Evolutionary conservation across 2,329 filamentous ascomycete species (phyloP), one percentile per base, ranked within the genome.

Genomic region (Fusarium pilosicola): DNA sequence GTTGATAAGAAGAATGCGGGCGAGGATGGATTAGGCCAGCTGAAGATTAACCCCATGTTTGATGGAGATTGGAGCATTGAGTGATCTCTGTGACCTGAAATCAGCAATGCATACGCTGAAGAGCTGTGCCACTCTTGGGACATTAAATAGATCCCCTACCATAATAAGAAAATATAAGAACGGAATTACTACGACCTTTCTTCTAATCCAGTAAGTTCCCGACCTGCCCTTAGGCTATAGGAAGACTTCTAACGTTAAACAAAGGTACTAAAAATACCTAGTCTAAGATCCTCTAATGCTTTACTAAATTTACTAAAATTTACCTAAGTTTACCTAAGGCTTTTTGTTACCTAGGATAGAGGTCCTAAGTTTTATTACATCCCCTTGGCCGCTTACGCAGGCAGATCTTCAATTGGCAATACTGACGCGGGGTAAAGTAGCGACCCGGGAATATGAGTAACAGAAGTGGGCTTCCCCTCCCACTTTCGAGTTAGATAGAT

Each of bases 391-490:
- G 4, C n/a, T 39, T 13, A 26, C 7, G 17, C 18, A 28, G 7
- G 36, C 4, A 28, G 24, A 49, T 58, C 41, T 1, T 11, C 34
- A 55, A 18, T 17, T 5, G 18, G n/a, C 2, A 34, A 0, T 13
- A 22, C 18, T 9, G 18, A 34, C 58, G 36, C 46, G 46, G 58
- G 58, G 58, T 42, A 34, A 28, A 11, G 18, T 11, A 42, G 20
- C 7, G 13, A 28, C 6, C 18, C 13, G 18, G 28, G n/a, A 32
- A 34, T 54, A 41, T 28, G 26, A 41, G 18, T 54, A 41, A 41
- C 46, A 34, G 36, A 56, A 61, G 58, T 61, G 58, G 58, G 58
- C 46, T 28, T 20, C 11, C 10, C 22, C 57, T 41, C 58, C 58
- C 58, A 61, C 48, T 61, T 30, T 56, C 18, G 46, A 54, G 2